phyloP scores from a whole-genome alignment of 2,329 filamentous ascomycete species.

The Cladobotryum mycophilum region DNA sequence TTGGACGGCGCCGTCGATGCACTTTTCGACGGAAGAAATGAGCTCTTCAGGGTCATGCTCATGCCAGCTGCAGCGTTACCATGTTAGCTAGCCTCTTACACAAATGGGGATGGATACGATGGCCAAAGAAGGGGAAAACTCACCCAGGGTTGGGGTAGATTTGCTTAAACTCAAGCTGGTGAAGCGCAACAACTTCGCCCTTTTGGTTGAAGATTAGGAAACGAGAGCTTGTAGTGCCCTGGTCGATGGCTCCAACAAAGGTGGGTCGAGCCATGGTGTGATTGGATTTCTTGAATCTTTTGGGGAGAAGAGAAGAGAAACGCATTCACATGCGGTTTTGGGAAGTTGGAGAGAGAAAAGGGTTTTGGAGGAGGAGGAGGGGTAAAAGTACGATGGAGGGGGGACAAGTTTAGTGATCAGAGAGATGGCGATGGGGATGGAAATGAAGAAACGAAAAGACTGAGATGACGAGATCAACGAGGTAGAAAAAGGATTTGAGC shows the following conservation, averaged over 20 bases:
- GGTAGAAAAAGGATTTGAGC: too few relatives aligned
- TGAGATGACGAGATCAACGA: too few relatives aligned
- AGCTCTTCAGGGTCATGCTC: conserved; percentile 77
- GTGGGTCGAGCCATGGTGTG: conserved; percentile 27
- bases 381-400: background rate
- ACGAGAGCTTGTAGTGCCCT: conserved; percentile 71
- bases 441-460: background rate
- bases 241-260: conserved; percentile 73
- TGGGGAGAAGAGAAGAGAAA: conserved; percentile 17
- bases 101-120: background rate
- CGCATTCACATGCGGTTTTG: conserved; percentile 4
- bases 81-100: conserved; percentile 1
- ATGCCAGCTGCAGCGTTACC: conserved; percentile 57
- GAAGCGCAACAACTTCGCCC: conserved; percentile 63
- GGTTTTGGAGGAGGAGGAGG: background rate
- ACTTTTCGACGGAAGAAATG: conserved; percentile 63
- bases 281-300: conserved; percentile 8
- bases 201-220: conserved; percentile 71
- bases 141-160: conserved; percentile 70
- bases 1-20: conserved; percentile 67
- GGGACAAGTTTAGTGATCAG: background rate
- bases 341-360: background rate
- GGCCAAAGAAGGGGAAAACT: conserved; percentile 21
- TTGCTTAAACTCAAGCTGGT: conserved; percentile 71
- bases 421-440: too few relatives aligned